Conservation (phyloP, 2,329 filamentous ascomycete species). For the Colletotrichum sidae region DNA sequence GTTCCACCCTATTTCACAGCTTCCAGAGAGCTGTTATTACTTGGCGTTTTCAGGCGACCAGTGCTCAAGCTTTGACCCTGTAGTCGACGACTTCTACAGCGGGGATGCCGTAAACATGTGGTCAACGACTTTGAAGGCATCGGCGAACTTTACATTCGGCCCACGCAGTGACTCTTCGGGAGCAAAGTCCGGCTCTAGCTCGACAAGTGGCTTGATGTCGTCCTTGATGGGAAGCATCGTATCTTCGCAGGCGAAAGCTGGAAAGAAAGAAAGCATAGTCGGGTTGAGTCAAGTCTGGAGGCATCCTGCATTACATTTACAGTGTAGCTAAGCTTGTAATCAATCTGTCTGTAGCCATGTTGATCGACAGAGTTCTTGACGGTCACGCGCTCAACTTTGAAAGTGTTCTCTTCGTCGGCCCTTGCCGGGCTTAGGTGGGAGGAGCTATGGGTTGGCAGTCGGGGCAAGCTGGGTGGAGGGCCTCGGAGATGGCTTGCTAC, state of each 20-base stretch:
- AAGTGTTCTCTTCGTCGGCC: constrained; percentile 39
- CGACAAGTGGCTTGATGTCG: constrained; percentile 44
- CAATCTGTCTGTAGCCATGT: constrained; percentile 41
- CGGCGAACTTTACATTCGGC: constrained; percentile 43
- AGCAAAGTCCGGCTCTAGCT: constrained; percentile 44
- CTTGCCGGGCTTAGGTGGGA: constrained; percentile 39
- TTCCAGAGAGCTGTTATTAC: constrained; percentile 42
- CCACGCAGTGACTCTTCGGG: constrained; percentile 42
- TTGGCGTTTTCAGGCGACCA: constrained; percentile 42
- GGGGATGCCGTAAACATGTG: constrained; percentile 40
- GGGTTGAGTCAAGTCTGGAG: constrained; percentile 43
- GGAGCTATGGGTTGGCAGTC: constrained; percentile 39
- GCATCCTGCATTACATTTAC: constrained; percentile 46
- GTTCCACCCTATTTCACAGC: constrained; percentile 44
- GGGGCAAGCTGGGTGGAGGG: constrained; percentile 40
- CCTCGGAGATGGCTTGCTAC: constrained; percentile 17
- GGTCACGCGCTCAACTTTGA: constrained; percentile 41
- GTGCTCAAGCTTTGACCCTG: constrained; percentile 43
- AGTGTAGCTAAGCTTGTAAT: constrained; percentile 46
- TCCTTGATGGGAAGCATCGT: constrained; percentile 37
- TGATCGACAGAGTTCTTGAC: constrained; percentile 39
- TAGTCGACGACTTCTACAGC: constrained; percentile 46
- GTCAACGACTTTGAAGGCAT: constrained; percentile 44
- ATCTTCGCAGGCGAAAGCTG: constrained; percentile 43
- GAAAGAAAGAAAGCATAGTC: constrained; percentile 44